Evolutionary conservation across 192 early-diverging fungal genomes (phyloP).

Genomic region (Chytriomyces sp.): DNA sequence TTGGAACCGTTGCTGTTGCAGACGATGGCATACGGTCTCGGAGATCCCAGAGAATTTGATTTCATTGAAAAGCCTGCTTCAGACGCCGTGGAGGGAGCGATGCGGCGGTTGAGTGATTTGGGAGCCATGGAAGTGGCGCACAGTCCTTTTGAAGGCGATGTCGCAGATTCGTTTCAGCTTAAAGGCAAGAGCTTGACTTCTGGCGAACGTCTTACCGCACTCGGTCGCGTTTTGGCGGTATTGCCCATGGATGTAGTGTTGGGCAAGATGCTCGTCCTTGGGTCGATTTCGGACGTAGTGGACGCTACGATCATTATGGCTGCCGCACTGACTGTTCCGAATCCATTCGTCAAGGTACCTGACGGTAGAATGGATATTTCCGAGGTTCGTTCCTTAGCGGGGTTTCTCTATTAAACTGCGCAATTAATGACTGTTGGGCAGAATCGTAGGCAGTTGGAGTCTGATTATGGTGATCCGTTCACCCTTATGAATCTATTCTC

Average conservation of each 20-base stretch:
- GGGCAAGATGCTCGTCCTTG: conserved; percentile 70
- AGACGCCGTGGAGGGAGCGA: conserved; percentile 45
- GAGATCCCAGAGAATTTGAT: conserved; percentile 65
- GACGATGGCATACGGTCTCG: conserved; percentile 61
- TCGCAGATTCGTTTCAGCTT: no score
- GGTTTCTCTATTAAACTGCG: conserved; percentile 1
- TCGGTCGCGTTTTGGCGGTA: conserved; percentile 57
- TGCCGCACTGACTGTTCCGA: conserved; percentile 67
- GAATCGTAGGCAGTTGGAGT: conserved; percentile 54
- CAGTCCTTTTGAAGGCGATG: not conserved
- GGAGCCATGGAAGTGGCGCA: conserved; percentile 47
- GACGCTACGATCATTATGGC: conserved; percentile 61
- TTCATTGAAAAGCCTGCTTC: conserved; percentile 61
- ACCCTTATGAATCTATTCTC: conserved; percentile 65
- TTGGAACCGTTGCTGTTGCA: conserved; percentile 63
- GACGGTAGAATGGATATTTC: conserved; percentile 51
- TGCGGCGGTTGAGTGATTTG: conserved; percentile 48
- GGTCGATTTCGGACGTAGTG: conserved; percentile 51
- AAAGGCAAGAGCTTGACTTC: not conserved
- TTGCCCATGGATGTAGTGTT: conserved; percentile 66
- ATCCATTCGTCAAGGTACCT: conserved; percentile 57
- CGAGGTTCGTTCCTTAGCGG: conserved; percentile 40
- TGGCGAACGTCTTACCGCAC: conserved; percentile 44
- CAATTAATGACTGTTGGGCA: conserved; percentile 15
- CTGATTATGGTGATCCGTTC: conserved; percentile 66